Evolutionary conservation across 2,329 filamentous ascomycete species (phyloP), one percentile per base, ranked within the genome.

Genomic region (Pseudocercospora eumusae): DNA sequence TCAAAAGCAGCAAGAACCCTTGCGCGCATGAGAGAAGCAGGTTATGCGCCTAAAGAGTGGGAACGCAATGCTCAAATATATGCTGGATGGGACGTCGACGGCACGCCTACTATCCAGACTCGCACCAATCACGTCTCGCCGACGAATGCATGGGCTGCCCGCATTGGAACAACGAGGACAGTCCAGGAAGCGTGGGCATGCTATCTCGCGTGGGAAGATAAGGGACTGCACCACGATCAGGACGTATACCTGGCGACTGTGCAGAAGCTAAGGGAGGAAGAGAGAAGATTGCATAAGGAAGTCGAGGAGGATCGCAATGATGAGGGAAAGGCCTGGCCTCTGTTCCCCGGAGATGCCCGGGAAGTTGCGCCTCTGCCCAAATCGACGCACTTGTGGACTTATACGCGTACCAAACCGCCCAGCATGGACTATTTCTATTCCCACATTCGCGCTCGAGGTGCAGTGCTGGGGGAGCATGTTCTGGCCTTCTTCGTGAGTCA

Each of bases 111-210:
- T 0, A 83, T 88, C 42, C 86, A 88, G 70, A 85, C 79, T 2
- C 78, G 86, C 61, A 21, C 4, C 6, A 57, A 40, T 15, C 47
- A 42, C 28, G 33, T 44, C n/a, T 56, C 57, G 55, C 45, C 53
- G 33, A 20, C 52, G 28, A 28, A 63, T 10, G 68, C 83, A 10
- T 88, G 86, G 86, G 78, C 79, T 60, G 84, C 83, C 31, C 80
- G 86, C 10, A 83, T 88, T 57, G 77, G 78, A 50, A 80, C 84
- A 21, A 88, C 86, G 10, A 78, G 86, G 36, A 88, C 86, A 3
- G 74, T 84, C 52, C 80, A 84, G 63, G 86, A 88, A 75, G 85
- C 86, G 5, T 88, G 86, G 86, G 85, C 85, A 21, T 86, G 83
- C 64, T 88, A 87, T 70, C 73, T 86, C 45, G 80, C 83, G 4